Percentiles rank a stretch among this genome's conserved stretches.
phyloP scores from a whole-genome alignment of 2,329 filamentous ascomycete genomes.

The Incumbomyces delicatus region DNA sequence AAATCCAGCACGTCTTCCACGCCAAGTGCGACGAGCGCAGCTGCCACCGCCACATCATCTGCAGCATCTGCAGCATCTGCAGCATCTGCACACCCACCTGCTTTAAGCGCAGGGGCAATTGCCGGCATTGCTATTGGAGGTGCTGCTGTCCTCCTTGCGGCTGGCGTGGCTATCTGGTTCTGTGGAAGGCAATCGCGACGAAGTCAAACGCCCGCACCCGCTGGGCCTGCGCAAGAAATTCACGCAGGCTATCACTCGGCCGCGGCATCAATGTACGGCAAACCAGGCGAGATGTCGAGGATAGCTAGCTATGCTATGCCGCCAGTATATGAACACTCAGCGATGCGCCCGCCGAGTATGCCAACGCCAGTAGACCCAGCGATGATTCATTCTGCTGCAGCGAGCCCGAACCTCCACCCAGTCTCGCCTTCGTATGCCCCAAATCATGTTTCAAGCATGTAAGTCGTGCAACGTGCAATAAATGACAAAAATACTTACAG shows the following conservation, averaged over 20 bases:
- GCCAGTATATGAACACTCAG: neutral
- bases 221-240: conserved; percentile 1
- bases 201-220: neutral
- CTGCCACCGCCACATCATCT: neutral
- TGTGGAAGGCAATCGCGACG: conserved; percentile 6
- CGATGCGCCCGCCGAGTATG: neutral
- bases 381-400: neutral
- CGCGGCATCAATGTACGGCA: neutral
- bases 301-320: conserved; percentile 1
- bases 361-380: conserved; percentile 1
- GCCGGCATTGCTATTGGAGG: conserved; percentile 10
- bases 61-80: neutral
- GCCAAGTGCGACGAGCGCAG: neutral
- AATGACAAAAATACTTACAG: neutral
- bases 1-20: neutral
- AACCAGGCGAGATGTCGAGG: conserved; percentile 1
- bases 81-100: neutral
- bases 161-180: conserved; percentile 5
- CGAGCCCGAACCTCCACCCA: conserved; percentile 1
- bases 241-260: neutral
- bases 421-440: neutral
- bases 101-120: conserved; percentile 8
- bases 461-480: neutral
- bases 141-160: conserved; percentile 6
- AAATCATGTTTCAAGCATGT: conserved; percentile 1